Conservation (phyloP, 2,329 filamentous ascomycete species). For the Trichoderma polysporum region DNA sequence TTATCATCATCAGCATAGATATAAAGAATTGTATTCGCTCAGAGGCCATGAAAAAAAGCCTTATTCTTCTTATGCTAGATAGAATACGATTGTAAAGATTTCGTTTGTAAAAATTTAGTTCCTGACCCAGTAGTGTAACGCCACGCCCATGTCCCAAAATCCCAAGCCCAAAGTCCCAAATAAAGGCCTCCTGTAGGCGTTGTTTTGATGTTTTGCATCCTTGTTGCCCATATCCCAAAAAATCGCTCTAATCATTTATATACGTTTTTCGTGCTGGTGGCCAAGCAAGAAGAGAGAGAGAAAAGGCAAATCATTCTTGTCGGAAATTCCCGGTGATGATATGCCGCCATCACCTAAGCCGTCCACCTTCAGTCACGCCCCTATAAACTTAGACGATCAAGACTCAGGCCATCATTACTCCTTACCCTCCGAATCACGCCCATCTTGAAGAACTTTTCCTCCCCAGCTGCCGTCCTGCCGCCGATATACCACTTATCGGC, state of each 20-base stretch:
- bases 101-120: neutral
- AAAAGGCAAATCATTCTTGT: conserved; percentile 10
- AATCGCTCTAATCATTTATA: conserved; percentile 16
- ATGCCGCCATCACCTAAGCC: neutral
- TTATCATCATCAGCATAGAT: neutral
- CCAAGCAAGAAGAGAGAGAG: neutral
- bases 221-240: conserved; percentile 12
- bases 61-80: conserved; percentile 10
- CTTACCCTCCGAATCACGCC: conserved; percentile 71
- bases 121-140: neutral
- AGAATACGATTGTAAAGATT: neutral
- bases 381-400: conserved; percentile 74
- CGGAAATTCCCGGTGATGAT: neutral
- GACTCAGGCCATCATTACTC: conserved; percentile 71
- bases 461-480: conserved; percentile 71
- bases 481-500: conserved; percentile 82
- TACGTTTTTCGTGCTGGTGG: conserved; percentile 11
- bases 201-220: conserved; percentile 1
- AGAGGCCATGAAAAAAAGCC: neutral
- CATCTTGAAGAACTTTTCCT: conserved; percentile 79
- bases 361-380: neutral
- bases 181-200: conserved; percentile 8
- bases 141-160: conserved; percentile 4
- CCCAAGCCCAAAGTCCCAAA: neutral
- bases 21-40: conserved; percentile 7